These are phyloP conservation scores for Rosellinia necatrix DNA, from an alignment of 2,329 filamentous ascomycete genomes.

Conservation along the genomic window DNA sequence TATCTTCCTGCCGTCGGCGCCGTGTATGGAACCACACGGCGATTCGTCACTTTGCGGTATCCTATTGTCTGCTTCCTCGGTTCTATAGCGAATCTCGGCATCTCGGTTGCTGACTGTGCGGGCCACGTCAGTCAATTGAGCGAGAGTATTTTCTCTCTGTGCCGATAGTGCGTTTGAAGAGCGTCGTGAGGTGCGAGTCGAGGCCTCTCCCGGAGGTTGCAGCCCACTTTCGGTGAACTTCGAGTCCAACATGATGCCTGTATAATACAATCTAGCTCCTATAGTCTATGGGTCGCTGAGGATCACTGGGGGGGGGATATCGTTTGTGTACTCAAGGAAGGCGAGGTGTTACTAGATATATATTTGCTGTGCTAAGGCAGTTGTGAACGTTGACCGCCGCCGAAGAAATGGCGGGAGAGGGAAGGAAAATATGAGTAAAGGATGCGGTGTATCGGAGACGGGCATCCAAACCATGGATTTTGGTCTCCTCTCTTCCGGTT, in stretches of 20 bases:
- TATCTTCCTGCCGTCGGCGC: slow-evolving; percentile 38
- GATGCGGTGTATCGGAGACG: background rate
- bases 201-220: slow-evolving; percentile 5
- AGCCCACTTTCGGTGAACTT: background rate
- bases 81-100: slow-evolving; percentile 46
- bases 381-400: too few relatives aligned
- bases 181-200: slow-evolving; percentile 9
- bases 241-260: slow-evolving; percentile 13
- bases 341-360: background rate
- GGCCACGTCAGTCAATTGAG: slow-evolving; percentile 32
- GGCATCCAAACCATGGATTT: too few relatives aligned
- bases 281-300: background rate
- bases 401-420: background rate
- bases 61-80: slow-evolving; percentile 48
- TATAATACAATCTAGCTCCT: background rate
- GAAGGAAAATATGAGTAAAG: background rate
- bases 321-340: background rate
- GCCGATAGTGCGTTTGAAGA: slow-evolving; percentile 5
- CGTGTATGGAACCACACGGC: slow-evolving; percentile 25
- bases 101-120: slow-evolving; percentile 47
- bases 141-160: background rate
- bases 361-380: background rate
- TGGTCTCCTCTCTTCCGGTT: too few relatives aligned
- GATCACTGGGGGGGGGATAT: background rate
- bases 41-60: slow-evolving; percentile 23